Base-by-base conservation (phyloP, 2,329 filamentous ascomycete genomes). In the Pezicula carpinea region DNA sequence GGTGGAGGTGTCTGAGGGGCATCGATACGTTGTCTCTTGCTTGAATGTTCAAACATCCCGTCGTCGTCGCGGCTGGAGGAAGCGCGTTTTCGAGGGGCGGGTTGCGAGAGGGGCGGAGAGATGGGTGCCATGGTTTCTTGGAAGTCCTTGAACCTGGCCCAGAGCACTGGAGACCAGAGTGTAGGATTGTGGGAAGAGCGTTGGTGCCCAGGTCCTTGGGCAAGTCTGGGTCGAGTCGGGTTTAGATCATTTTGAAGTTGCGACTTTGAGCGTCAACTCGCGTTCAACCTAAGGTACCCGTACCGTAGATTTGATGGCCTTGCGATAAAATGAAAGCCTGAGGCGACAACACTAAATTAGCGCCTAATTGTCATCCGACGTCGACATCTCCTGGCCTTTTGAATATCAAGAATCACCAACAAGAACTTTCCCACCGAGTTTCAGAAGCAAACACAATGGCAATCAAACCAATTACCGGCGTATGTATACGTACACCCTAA, bases 401-500 rank as follows among this genome's bases (percentile, higher is more conserved):
- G 46, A 60, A 39, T 34, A 23, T 45, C 49, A 59, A 59, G 49
- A 59, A 59, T 49, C 48, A 53, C 57, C 58, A 52, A 51, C 48
- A 51, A 58, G 53, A 59, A 46, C 52, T 53, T 54, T 49, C 54
- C 51, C n/a, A 29, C 39, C 56, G 47, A 58, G 45, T 54, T 48
- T 50, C 47, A 41, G 42, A 55, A 51, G 26, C 41, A 53, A 22
- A 54, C 54, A 59, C 47, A 54, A 65, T 65, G 63, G 50, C 63
- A 49, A 61, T 66, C 49, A 57, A 53, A 62, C 63, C 63, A 64
- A 65, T 66, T 53, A 65, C 63, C 48, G 63, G 63, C 55, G 63
- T 66, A 59, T 53, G 63, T 62, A 43, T 43, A 8, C 11, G 34
- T 26, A 13, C 11, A 19, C 5, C 10, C n/a, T 41, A n/a, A 13